Evolutionary conservation across 441 rosid species (phyloP), one percentile per base, ranked within the genome.

Genomic region (Populus hybrid): DNA sequence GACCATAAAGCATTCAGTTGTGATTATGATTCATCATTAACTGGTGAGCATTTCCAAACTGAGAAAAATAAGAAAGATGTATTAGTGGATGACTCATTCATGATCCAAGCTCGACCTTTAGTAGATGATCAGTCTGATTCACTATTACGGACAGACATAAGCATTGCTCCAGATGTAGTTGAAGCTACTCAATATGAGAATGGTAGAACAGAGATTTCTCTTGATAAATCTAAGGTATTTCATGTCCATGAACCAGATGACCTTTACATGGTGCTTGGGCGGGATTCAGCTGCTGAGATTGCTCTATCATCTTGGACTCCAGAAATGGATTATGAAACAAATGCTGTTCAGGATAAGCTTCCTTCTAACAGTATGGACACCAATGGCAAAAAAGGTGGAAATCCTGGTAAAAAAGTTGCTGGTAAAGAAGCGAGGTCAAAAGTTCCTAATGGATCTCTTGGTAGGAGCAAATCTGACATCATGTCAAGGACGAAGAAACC

Each of bases 241-340:
- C 74, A 56, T 61, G 72, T 71, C 23, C 82, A 80, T 67, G 97
- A 96, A 74, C 99, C 98, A 71, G 97, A 96, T 86, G 99, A 96
- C 68, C 97, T 96, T 80, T 90, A 82, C 83, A 92, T 96, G 97
- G 89, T 96, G 81, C 90, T 90, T 77, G 95, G 90, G 72, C 94
- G 93, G 53, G 92, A 90, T 83, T 85, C 90, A 61, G 87, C 80
- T 50, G 82, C 81, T 14, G 88, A 89, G 72, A 82, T 83, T 72
- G 82, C 82, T 64, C 77, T 69, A 24, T 65, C 87, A 74, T 76
- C 89, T 67, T 95, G 97, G 98, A 87, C 89, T 16, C 97, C 97
- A 50, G 97, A 94, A 77, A 82, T 90, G 82, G 95, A 90, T 79
- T 92, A 85, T 26, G 95, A 84, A 78, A 81, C 20, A 69, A 81